Percentiles rank a stretch among this genome's conserved stretches.
Evolutionary conservation across 768 basidiomycete species (phyloP).

Genomic region (Pleurotus platypus): DNA sequence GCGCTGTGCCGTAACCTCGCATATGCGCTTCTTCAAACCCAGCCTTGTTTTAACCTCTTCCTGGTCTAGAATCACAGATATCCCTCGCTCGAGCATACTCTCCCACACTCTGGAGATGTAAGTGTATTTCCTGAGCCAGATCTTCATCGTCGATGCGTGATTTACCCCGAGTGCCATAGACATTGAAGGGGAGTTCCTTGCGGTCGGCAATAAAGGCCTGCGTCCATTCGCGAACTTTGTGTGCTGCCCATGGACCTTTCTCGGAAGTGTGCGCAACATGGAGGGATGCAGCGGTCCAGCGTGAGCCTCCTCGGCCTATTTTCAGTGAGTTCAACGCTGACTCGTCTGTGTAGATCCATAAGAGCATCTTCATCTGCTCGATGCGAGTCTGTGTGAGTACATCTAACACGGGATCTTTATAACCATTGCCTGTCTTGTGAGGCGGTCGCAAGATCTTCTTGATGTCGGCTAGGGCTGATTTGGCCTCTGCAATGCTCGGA

Average conservation of each 20-base stretch:
- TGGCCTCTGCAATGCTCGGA: conserved; percentile 6
- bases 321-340: neutral
- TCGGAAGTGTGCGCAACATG: neutral
- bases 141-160: conserved; percentile 18
- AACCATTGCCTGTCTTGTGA: conserved; percentile 10
- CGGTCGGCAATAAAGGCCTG: conserved; percentile 14
- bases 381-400: conserved; percentile 4
- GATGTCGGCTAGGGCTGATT: conserved; percentile 7
- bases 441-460: conserved; percentile 13
- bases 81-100: conserved; percentile 14
- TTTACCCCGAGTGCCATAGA: neutral
- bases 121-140: conserved; percentile 15
- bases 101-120: conserved; percentile 14
- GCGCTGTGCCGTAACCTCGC: conserved; percentile 15
- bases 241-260: neutral
- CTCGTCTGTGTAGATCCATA: conserved; percentile 9
- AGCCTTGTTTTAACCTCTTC: conserved; percentile 14
- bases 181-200: conserved; percentile 6
- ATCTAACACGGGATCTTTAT: conserved; percentile 11
- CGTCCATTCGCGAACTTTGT: conserved; percentile 16
- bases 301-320: neutral
- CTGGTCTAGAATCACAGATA: conserved; percentile 12
- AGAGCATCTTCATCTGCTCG: conserved; percentile 9
- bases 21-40: conserved; percentile 9
- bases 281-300: conserved; percentile 10